A percentile compares a stretch with the other conserved stretches of the same genome.
phyloP scores from a whole-genome alignment of 805 yeast genomes.

The Lipomyces kockii region DNA sequence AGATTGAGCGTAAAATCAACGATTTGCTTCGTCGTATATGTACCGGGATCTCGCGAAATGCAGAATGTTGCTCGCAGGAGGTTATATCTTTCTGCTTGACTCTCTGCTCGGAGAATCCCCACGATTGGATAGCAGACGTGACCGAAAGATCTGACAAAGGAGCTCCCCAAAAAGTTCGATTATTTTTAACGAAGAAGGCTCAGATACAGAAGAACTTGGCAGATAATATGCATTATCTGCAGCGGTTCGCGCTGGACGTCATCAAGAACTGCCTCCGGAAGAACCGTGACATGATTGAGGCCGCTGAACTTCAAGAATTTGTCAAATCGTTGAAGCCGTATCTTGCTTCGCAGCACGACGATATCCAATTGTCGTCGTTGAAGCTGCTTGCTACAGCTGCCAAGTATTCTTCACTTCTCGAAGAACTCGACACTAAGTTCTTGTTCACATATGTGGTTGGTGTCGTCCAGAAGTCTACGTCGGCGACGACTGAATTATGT shows the following conservation, averaged over 20 bases:
- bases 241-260: constrained; percentile 76
- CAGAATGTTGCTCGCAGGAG: constrained; percentile 58
- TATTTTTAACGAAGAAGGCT: constrained; percentile 54
- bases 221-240: constrained; percentile 63
- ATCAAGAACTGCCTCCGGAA: constrained; percentile 71
- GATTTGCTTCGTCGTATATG: constrained; percentile 78
- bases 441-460: constrained; percentile 46
- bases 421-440: constrained; percentile 45
- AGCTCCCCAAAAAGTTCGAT: constrained; percentile 9
- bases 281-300: constrained; percentile 62
- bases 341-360: constrained; percentile 70
- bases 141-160: constrained; percentile 44
- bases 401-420: constrained; percentile 59
- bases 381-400: constrained; percentile 32
- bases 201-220: constrained; percentile 57
- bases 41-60: constrained; percentile 76
- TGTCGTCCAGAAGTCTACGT: constrained; percentile 74
- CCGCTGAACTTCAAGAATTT: constrained; percentile 68
- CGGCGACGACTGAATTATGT: constrained; percentile 76
- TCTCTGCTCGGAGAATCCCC: constrained; percentile 47
- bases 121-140: constrained; percentile 35
- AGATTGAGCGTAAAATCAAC: constrained; percentile 73
- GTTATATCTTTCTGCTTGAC: constrained; percentile 76
- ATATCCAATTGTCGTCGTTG: constrained; percentile 70
- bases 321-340: constrained; percentile 70